Base-by-base conservation (phyloP, 306 rosid species). In the Lupinus albus region DNA sequence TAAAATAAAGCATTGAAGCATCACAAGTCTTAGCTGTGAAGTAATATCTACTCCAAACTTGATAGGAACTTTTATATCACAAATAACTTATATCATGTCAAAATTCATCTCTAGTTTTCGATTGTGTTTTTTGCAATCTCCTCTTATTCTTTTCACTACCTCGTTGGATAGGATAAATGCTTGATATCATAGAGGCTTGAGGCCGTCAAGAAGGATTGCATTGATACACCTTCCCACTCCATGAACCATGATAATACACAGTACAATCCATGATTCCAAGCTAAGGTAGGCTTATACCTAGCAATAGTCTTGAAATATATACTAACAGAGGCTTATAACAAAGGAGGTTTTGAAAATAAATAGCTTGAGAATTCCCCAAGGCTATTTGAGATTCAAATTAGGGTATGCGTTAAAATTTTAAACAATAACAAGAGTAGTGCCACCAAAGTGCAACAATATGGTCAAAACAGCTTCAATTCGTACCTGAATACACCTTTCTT, bases 371-470 rank as follows among this genome's bases (percentile, higher is more conserved):
- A 32, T 60, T 50, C 52, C 65, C 45, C 15, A 36, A 5, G 54
- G 32, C 6, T 70, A 60, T 18, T 35, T 53, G 47, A 35, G 18
- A 39, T 39, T 11, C 41, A 16, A 60, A 59, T 16, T 4, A 30
- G 30, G 70, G 32, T 41, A 51, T 68, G 56, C 7, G 13, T 14
- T 49, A 32, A 52, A 42, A 76, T 16, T 12, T 1, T 62, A 42
- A 61, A 48, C 61, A n/a, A 55, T 56, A 66, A 38, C 60, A 56
- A 66, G 61, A 25, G 61, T 7, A 66, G 68, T 28, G 45, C 46
- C 42, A 17, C 32, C 57, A 68, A 11, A 75, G 58, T 20, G 16
- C 33, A 49, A 46, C 39, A 20, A 49, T 39, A 66, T 49, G 39
- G 16, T 0, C 4, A 52, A 68, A 44, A n/a, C 21, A 76, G 51